These are phyloP conservation scores for Petunia hybrid DNA, from an alignment of 305 asterid species.

Conservation along the genomic window DNA sequence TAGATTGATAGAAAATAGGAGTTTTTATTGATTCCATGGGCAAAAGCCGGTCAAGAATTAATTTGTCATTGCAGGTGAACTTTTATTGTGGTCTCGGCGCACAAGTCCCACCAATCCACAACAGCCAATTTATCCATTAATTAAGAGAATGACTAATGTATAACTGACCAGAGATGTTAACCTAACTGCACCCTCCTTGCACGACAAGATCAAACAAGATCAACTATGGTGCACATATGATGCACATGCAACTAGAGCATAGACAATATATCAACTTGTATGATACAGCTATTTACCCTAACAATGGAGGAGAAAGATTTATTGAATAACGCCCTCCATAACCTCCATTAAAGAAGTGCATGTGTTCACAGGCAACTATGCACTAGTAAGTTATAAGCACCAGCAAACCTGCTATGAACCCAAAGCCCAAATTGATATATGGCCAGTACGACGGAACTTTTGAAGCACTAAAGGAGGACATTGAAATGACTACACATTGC, in stretches of 20 bases:
- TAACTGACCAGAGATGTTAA: not conserved
- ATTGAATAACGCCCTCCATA: not conserved
- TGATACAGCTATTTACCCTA: too few relatives aligned
- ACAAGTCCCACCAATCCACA: not conserved
- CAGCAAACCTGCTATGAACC: not conserved
- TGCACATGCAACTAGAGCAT: not conserved
- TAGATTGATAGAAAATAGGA: not conserved
- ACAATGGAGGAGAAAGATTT: not conserved
- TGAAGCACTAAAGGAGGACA: not conserved
- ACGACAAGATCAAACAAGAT: not conserved
- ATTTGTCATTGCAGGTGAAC: not conserved
- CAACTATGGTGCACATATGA: not conserved
- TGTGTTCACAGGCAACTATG: not conserved
- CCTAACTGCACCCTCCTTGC: not conserved
- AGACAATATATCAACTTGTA: not conserved
- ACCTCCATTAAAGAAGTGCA: not conserved
- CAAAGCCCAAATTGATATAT: too few relatives aligned
- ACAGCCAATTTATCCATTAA: not conserved
- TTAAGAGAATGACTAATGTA: too few relatives aligned
- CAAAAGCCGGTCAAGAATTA: not conserved
- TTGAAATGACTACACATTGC: not conserved
- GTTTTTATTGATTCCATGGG: not conserved
- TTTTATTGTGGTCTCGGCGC: not conserved
- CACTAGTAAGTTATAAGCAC: not conserved
- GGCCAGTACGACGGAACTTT: too few relatives aligned